Evolutionary conservation across 202 grass and related monocot species (phyloP), one percentile per base, ranked within the genome.

Genomic region (Cymbopogon flexuosus): DNA sequence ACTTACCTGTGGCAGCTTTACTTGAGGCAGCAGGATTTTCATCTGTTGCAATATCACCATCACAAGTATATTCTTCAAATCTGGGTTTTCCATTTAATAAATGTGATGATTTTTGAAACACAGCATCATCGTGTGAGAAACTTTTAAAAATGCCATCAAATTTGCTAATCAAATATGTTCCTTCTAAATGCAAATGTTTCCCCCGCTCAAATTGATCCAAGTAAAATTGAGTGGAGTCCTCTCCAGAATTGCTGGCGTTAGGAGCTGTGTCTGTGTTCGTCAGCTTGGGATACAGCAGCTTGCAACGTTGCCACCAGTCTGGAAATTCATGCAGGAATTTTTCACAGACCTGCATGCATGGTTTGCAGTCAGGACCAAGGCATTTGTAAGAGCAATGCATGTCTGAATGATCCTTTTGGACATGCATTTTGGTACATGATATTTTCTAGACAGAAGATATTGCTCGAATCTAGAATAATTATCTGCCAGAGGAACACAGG

Each of bases 271-370:
- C 19, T 3, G 80, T 56, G 18, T 27, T 11, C 6, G 12, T 45
- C 27, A 0, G 14, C 35, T 45, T 77, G 22, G 27, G 72, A 76
- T 47, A 69, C 33, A 5, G 29, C 22, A 12, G 41, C 30, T 78
- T 81, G 70, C 73, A 88, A 10, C 27, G 65, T 34, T 83, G 43
- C 89, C 89, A 91, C 21, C 57, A 75, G 22, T 21, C 31, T 3
- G 85, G 89, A 75, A 91, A 91, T 41, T 82, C 89, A 51, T 41
- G 15, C 42, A 65, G 4, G 63, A 91, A 91, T 4, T 33, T 11
- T 56, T 82, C 46, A 19, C 62, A 83, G 52, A 79, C 59, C 89
- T 88, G 75, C 75, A 72, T 45, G 23, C 52, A 79, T 24, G 6
- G 10, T 75, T 78, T 72, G 47, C 27, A 78, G 19, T 31, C 47